Evolutionary conservation across 768 basidiomycete species (phyloP).

Genomic region (Mycena venus): DNA sequence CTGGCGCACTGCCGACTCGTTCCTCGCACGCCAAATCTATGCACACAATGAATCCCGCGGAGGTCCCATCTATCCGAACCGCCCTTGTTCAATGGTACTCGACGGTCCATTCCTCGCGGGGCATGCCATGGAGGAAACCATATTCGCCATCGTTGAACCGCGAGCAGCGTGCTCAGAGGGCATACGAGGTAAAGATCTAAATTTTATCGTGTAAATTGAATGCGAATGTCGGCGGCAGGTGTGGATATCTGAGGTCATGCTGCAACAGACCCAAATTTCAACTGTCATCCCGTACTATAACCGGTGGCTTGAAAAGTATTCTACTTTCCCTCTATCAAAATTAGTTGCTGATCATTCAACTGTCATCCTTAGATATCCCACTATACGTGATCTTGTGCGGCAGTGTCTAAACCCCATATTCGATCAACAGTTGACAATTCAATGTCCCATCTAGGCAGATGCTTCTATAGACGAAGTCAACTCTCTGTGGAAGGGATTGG

Average conservation of each 20-base stretch:
- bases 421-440: slow-evolving; percentile 29
- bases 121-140: slow-evolving; percentile 94
- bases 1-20: slow-evolving; percentile 20
- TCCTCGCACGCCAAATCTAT: slow-evolving; percentile 57
- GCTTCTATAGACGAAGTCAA: slow-evolving; percentile 90
- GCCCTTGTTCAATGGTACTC: slow-evolving; percentile 81
- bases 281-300: slow-evolving; percentile 97
- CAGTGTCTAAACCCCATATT: slow-evolving; percentile 11
- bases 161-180: slow-evolving; percentile 83
- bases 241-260: slow-evolving; percentile 95
- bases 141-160: slow-evolving; percentile 66
- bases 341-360: slow-evolving; percentile 20
- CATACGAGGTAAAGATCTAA: slow-evolving; percentile 80
- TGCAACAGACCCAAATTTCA: slow-evolving; percentile 94
- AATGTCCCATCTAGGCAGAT: slow-evolving; percentile 59
- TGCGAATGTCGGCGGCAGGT: slow-evolving; percentile 60
- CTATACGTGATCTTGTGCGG: slow-evolving; percentile 79
- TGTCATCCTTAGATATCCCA: slow-evolving; percentile 75
- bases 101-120: slow-evolving; percentile 71
- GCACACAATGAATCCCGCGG: slow-evolving; percentile 61
- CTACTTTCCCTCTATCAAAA: slow-evolving; percentile 22
- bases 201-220: neutral
- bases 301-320: slow-evolving; percentile 86
- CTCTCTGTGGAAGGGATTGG: slow-evolving; percentile 88
- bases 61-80: slow-evolving; percentile 51